Conservation (phyloP, 371 early-diverging fungal genomes). For the Basidiobolus meristosporus region DNA sequence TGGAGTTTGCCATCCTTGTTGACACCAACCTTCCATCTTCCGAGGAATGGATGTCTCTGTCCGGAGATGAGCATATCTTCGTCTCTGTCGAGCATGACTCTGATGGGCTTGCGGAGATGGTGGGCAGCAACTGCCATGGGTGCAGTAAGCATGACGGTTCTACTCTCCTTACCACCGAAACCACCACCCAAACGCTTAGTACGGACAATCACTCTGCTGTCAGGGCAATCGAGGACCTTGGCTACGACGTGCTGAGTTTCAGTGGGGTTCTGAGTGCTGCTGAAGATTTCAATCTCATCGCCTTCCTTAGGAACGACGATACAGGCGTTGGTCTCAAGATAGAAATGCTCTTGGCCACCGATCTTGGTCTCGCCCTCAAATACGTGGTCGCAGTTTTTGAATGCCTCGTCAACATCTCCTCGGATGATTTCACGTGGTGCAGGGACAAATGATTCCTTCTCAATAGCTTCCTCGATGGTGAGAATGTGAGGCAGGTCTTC, state of each 20-base stretch:
- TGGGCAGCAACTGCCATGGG: conserved; percentile 42
- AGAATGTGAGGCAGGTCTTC: conserved; percentile 33
- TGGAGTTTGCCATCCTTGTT: conserved; percentile 30
- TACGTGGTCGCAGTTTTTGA: conserved; percentile 19
- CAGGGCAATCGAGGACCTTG: conserved; percentile 30
- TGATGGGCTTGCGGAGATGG: conserved; percentile 28
- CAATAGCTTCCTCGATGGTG: conserved; percentile 51
- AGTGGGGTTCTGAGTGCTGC: conserved; percentile 51
- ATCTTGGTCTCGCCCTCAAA: conserved; percentile 27
- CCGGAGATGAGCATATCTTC: conserved; percentile 58
- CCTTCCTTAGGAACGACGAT: conserved; percentile 48
- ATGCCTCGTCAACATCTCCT: conserved; percentile 26
- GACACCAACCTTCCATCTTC: conserved; percentile 45
- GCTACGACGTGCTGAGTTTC: conserved; percentile 40
- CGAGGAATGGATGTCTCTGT: conserved; percentile 56
- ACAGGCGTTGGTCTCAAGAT: conserved; percentile 45
- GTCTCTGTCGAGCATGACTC: conserved; percentile 51
- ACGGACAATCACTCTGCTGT: conserved; percentile 33
- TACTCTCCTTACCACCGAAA: conserved; percentile 64
- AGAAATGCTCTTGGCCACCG: conserved; percentile 48
- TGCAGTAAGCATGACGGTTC: conserved; percentile 25
- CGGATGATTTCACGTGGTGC: conserved; percentile 18
- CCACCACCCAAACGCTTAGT: conserved; percentile 65
- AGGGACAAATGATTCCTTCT: conserved; percentile 26
- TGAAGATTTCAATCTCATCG: conserved; percentile 49